Evolutionary conservation across 306 rosid species (phyloP).

Genomic region (Luffa aegyptiaca): DNA sequence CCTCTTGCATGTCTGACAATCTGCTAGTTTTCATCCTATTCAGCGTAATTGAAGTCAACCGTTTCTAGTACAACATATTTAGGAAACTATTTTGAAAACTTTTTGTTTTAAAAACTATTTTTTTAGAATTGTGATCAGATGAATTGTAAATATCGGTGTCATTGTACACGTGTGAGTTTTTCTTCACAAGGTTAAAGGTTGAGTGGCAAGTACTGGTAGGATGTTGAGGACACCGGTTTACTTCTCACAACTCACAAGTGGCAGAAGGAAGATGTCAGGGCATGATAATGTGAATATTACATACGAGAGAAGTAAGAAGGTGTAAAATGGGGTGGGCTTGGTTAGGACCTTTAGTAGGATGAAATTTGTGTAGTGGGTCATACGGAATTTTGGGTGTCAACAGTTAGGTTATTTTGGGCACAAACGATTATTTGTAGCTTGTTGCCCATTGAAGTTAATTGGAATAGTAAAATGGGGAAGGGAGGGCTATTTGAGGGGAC

Average conservation of each 20-base stretch:
- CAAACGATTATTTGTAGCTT: not conserved
- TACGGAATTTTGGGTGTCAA: not conserved
- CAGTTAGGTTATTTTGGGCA: not conserved
- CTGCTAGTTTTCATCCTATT: not conserved
- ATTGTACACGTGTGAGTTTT: not conserved
- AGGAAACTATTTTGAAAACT: not conserved
- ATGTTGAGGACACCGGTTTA: not conserved
- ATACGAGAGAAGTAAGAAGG: not conserved
- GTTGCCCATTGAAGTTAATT: not conserved
- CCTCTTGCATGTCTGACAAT: not conserved
- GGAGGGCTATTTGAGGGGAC: not conserved
- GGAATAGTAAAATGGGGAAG: not conserved
- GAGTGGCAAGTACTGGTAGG: not conserved
- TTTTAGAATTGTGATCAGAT: not conserved
- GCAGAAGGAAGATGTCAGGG: not conserved
- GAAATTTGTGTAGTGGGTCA: not conserved
- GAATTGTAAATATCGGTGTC: not conserved
- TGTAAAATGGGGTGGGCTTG: not conserved
- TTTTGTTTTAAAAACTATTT: not conserved
- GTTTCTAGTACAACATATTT: not conserved
- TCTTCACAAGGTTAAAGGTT: not conserved
- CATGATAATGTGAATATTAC: not conserved
- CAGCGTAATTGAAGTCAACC: not conserved
- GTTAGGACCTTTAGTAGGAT: not conserved
- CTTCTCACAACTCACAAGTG: not conserved